Percentiles rank a stretch among this genome's conserved stretches.
Conservation (phyloP, 352 stramenopile genomes). For the Globisporangium spinosum region DNA sequence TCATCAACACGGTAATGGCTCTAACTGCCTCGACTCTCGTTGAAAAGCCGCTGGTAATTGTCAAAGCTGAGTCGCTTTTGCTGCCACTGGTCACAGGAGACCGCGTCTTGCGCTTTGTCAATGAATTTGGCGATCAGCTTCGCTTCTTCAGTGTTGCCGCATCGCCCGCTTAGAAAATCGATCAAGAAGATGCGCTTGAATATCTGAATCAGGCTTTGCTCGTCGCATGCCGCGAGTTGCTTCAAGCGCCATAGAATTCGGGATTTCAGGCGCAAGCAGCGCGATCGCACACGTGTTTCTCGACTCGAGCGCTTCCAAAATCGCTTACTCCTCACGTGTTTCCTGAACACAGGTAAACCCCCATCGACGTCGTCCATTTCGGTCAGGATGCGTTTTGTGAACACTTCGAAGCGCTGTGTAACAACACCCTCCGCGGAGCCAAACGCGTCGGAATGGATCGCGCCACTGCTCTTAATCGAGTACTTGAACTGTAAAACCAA, state of each 20-base stretch:
- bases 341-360: background rate
- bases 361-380: background rate
- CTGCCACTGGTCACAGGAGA: slow-evolving; percentile 11
- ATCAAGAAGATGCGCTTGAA: slow-evolving; percentile 20
- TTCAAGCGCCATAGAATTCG: slow-evolving; percentile 15
- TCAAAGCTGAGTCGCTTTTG: slow-evolving; percentile 2
- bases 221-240: background rate
- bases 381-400: background rate
- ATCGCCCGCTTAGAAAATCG: slow-evolving; percentile 11
- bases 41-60: slow-evolving; percentile 4
- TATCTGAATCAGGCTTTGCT: slow-evolving; percentile 3
- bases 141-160: slow-evolving; percentile 11
- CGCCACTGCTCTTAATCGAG: background rate
- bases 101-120: slow-evolving; percentile 8
- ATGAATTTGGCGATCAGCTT: slow-evolving; percentile 19
- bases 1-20: slow-evolving; percentile 17
- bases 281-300: slow-evolving; percentile 6
- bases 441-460: background rate
- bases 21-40: background rate
- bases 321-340: background rate
- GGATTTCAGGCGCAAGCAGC: slow-evolving; percentile 11
- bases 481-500: slow-evolving; percentile 24
- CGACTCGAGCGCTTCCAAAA: slow-evolving; percentile 12
- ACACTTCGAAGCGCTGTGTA: slow-evolving; percentile 3
- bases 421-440: background rate